Evolutionary conservation across 495 filamentous ascomycete genomes (phyloP).

Genomic region (Aspergillus haitiensis): DNA sequence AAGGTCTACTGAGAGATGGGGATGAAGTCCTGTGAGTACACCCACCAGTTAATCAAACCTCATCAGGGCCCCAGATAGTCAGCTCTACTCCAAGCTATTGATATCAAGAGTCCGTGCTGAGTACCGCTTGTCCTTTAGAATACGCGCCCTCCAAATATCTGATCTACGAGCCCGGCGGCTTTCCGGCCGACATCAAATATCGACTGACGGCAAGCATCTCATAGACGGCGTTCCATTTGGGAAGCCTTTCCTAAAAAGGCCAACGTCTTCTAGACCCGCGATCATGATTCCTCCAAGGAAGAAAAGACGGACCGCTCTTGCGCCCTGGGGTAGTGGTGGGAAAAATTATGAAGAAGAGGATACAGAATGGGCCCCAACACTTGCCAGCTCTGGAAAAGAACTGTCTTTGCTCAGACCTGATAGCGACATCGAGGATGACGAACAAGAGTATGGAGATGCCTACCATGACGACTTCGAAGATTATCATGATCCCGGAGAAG

Average conservation of each 20-base stretch:
- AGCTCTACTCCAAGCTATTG: too few relatives aligned
- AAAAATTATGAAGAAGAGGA: constrained; percentile 36
- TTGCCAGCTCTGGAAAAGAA: constrained; percentile 23
- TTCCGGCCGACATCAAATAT: constrained; percentile 82
- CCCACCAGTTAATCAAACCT: not conserved
- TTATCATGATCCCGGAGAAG: constrained; percentile 33
- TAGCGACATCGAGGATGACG: constrained; percentile 8
- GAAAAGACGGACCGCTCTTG: constrained; percentile 55
- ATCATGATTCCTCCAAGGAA: constrained; percentile 78
- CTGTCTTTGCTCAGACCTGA: constrained; percentile 19
- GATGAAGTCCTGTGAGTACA: constrained; percentile 76
- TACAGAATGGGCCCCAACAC: constrained; percentile 38
- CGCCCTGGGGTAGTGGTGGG: constrained; percentile 32
- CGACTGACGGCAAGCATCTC: constrained; percentile 74
- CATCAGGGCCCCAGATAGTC: not conserved
- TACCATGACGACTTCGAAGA: constrained; percentile 27
- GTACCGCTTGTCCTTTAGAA: constrained; percentile 46
- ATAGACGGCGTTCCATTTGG: constrained; percentile 91
- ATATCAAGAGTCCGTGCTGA: too few relatives aligned
- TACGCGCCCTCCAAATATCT: constrained; percentile 73
- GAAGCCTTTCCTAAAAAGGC: constrained; percentile 60
- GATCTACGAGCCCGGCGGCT: constrained; percentile 75
- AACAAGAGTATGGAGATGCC: constrained; percentile 10
- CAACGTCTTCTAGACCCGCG: constrained; percentile 58
- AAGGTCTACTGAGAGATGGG: constrained; percentile 70